phyloP scores from a whole-genome alignment of 2,329 filamentous ascomycete species.

The Ambrosiella xylebori region DNA sequence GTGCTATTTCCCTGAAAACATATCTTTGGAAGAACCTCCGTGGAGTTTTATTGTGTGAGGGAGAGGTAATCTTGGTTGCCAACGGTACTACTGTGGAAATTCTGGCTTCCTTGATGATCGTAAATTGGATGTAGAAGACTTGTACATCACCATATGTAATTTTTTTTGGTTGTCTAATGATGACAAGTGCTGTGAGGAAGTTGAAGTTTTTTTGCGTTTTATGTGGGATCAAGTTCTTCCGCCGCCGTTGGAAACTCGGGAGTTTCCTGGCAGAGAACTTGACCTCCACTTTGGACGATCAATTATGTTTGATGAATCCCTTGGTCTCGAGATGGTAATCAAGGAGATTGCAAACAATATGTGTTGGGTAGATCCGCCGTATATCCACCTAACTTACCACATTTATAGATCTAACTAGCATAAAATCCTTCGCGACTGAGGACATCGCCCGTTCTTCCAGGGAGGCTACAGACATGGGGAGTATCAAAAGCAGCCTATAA shows the following conservation, averaged over 20 bases:
- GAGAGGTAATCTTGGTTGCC: neutral
- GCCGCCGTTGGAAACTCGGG: neutral
- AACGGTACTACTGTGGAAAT: neutral
- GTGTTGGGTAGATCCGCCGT: conserved; percentile 1
- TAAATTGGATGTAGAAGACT: conserved; percentile 3
- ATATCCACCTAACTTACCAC: conserved; percentile 2
- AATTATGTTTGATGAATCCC: neutral
- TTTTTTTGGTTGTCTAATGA: neutral
- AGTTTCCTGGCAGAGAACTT: conserved; percentile 3
- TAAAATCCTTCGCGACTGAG: conserved; percentile 6
- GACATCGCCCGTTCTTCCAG: conserved; percentile 4
- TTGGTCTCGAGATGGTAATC: neutral
- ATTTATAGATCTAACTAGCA: conserved; percentile 3
- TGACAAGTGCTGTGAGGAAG: neutral
- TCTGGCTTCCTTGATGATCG: conserved; percentile 2
- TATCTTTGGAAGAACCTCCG: neutral
- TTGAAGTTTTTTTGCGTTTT: conserved; percentile 7
- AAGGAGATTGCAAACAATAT: neutral
- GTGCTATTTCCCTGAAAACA: conserved; percentile 1
- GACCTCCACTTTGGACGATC: neutral
- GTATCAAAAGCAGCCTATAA: neutral
- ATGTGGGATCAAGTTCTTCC: conserved; percentile 9
- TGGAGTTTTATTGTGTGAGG: neutral
- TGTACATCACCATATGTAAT: neutral
- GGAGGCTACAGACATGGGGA: neutral